Percentiles rank a stretch among this genome's conserved stretches.
phyloP scores from a whole-genome alignment of 805 yeast species.

The Yamadazyma sp. region DNA sequence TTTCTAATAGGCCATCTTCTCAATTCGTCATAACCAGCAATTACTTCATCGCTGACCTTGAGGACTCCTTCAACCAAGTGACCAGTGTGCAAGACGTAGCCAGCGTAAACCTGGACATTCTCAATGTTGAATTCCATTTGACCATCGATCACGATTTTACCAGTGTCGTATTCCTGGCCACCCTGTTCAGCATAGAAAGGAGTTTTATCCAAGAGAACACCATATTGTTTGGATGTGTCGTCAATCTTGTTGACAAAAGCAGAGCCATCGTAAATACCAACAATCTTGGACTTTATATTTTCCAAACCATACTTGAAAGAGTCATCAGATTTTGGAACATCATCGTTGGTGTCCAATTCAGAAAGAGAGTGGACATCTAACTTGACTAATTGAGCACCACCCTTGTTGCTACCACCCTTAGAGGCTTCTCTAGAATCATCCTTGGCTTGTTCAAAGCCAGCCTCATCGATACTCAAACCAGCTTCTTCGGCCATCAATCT shows the following conservation, averaged over 20 bases:
- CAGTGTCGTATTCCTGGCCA: constrained; percentile 97
- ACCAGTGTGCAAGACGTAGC: constrained; percentile 96
- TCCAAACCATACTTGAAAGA: constrained; percentile 70
- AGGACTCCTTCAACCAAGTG: constrained; percentile 72
- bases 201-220: constrained; percentile 83
- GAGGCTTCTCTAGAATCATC: constrained; percentile 91
- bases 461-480: constrained; percentile 87
- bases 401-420: constrained; percentile 72
- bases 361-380: constrained; percentile 90
- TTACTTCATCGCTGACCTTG: constrained; percentile 64
- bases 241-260: constrained; percentile 52
- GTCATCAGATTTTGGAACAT: constrained; percentile 81
- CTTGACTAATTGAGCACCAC: constrained; percentile 62
- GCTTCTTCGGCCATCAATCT: constrained; percentile 99
- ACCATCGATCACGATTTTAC: constrained; percentile 88
- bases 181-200: constrained; percentile 99
- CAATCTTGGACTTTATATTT: constrained; percentile 65
- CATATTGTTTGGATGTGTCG: constrained; percentile 52
- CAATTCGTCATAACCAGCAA: constrained; percentile 86
- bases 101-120: constrained; percentile 90
- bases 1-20: constrained; percentile 96
- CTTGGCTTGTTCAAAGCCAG: constrained; percentile 88
- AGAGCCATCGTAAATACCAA: constrained; percentile 69
- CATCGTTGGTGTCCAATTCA: constrained; percentile 56
- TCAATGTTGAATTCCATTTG: constrained; percentile 82